Evolutionary conservation across 2,329 filamentous ascomycete genomes (phyloP), one percentile per base, ranked within the genome.

Genomic region (Trichoderma pleuroti): DNA sequence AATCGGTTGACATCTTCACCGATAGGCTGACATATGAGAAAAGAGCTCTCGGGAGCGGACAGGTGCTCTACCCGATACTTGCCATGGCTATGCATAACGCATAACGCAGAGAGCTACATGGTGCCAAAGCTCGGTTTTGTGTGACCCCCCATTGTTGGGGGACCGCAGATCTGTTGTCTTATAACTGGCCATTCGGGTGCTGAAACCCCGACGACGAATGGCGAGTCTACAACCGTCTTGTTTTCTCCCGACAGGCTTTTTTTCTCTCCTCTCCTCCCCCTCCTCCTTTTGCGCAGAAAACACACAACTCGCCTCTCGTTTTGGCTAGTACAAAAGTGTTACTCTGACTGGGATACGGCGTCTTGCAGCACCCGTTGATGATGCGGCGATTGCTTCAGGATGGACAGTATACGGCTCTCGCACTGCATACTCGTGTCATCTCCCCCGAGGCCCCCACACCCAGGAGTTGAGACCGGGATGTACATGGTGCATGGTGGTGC

Each of bases 41-140:
- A 52, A 34, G 39, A 18, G 34, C 28, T 46, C 28, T 49, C 66
- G 66, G 66, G 39, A 61, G 49, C 46, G 46, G 49, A 52, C 24
- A 63, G 67, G 67, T 70, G 67, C 59, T 63, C 60, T 70, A 70
- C 46, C 67, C 67, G 67, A 70, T 12, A 34, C 21, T 59, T 18
- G 16, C 34, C 21, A 42, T n/a, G 16, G n/a, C 30, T 39, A 10
- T 52, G 21, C 16, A 28, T 28, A n/a, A n/a, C 14, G n/a, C n/a
- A n/a, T n/a, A n/a, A n/a, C n/a, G n/a, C n/a, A 28, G 36, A 59
- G 36, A 42, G 39, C 66, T 52, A 24, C 46, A 52, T 52, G 52
- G 24, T 34, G 66, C 49, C 21, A 36, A 42, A 52, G 10, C 52
- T 26, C 66, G 39, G 56, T 21, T 34, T 62, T 21, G 67, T 70